Conservation (phyloP, 2,329 filamentous ascomycete genomes). For the Ilyonectria robusta region DNA sequence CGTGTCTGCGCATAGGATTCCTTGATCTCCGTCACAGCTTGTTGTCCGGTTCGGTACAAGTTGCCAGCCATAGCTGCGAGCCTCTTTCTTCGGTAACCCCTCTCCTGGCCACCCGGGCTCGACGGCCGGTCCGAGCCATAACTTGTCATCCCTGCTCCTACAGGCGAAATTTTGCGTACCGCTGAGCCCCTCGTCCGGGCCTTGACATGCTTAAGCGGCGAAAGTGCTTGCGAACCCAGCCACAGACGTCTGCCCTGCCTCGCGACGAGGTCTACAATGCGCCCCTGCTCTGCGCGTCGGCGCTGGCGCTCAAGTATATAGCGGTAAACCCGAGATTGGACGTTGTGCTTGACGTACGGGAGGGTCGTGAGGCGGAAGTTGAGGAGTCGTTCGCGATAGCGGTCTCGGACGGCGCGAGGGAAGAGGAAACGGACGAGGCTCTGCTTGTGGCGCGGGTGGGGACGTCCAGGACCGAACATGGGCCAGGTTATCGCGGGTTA, state of each 20-base stretch:
- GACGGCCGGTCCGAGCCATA: conserved; percentile 50
- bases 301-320: conserved; percentile 78
- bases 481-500: conserved; percentile 60
- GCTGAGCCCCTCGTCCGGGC: conserved; percentile 49
- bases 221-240: conserved; percentile 54
- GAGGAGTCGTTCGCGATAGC: conserved; percentile 76
- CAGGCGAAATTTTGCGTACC: conserved; percentile 50
- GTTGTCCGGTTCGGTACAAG: conserved; percentile 69
- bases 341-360: conserved; percentile 76
- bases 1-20: conserved; percentile 72
- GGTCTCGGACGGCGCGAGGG: conserved; percentile 72
- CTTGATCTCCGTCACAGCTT: conserved; percentile 70
- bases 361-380: conserved; percentile 82
- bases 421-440: conserved; percentile 77
- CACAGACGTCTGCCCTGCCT: conserved; percentile 62
- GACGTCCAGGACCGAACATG: conserved; percentile 56
- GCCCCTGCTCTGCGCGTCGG: conserved; percentile 64
- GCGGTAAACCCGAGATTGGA: conserved; percentile 84
- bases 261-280: conserved; percentile 60
- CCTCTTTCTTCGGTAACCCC: conserved; percentile 82
- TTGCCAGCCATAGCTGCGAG: conserved; percentile 76
- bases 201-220: conserved; percentile 51
- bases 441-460: conserved; percentile 59
- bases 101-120: conserved; percentile 61
- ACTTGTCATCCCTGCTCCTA: conserved; percentile 42